Evolutionary conservation across 2,329 filamentous ascomycete species (phyloP).

Genomic region (Eutypella sp.): DNA sequence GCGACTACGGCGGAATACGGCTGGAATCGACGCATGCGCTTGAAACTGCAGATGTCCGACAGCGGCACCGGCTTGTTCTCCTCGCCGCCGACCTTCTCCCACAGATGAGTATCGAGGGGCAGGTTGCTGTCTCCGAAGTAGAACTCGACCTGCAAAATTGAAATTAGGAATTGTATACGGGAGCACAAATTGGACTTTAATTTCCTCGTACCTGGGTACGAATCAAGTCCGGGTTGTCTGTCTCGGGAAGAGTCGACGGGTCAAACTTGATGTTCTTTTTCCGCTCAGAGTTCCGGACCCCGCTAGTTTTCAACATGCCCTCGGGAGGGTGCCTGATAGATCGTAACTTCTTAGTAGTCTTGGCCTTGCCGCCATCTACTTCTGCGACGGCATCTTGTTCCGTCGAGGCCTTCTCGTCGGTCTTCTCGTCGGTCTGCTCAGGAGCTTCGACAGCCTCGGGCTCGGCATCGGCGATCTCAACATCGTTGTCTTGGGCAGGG

Average conservation of each 20-base stretch:
- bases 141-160: conserved; percentile 39
- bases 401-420: conserved; percentile 11
- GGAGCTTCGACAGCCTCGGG: not conserved
- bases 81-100: conserved; percentile 69
- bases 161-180: conserved; percentile 3
- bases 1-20: conserved; percentile 78
- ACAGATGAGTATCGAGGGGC: conserved; percentile 81
- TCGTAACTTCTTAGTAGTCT: not conserved
- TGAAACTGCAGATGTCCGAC: conserved; percentile 76
- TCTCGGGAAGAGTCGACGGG: conserved; percentile 60
- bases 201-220: conserved; percentile 64
- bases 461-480: conserved; percentile 2
- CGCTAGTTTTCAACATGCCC: conserved; percentile 39
- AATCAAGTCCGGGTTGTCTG: conserved; percentile 74
- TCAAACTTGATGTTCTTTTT: conserved; percentile 66
- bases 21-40: conserved; percentile 94
- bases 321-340: conserved; percentile 16
- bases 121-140: conserved; percentile 55
- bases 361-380: conserved; percentile 17
- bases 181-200: conserved; percentile 1
- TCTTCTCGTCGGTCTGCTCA: conserved; percentile 1
- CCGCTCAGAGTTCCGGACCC: conserved; percentile 24
- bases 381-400: conserved; percentile 22
- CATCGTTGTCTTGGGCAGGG: too few species aligned
- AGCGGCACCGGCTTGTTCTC: conserved; percentile 79